phyloP scores from a whole-genome alignment of 1,139 yeast genomes.

The Entelexis paramagnoliae region DNA sequence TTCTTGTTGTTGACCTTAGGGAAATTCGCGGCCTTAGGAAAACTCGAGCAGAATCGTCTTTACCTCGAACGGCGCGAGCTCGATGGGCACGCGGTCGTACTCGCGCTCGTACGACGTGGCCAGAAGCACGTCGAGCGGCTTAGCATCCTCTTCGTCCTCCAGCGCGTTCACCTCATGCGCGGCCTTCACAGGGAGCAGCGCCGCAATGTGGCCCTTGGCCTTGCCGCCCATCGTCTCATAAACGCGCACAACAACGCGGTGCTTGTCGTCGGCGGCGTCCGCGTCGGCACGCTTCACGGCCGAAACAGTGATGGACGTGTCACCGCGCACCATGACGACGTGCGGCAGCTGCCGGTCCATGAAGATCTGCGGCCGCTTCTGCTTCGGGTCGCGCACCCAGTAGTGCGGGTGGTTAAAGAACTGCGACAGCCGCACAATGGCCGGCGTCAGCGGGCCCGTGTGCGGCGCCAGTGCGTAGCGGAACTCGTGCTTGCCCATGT shows the following conservation, averaged over 20 bases:
- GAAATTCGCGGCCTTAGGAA: no score
- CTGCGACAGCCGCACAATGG: slow-evolving; percentile 64
- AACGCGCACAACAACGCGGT: slow-evolving; percentile 53
- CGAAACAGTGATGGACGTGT: slow-evolving; percentile 53
- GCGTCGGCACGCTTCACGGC: slow-evolving; percentile 83
- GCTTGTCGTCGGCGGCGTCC: slow-evolving; percentile 49
- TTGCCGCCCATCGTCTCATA: slow-evolving; percentile 81
- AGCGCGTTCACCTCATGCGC: slow-evolving; percentile 57
- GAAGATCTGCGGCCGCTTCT: slow-evolving; percentile 13
- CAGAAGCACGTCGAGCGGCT: slow-evolving; percentile 30
- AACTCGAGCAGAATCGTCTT: slow-evolving; percentile 16
- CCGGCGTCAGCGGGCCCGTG: slow-evolving; percentile 48
- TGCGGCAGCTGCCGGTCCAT: slow-evolving; percentile 22
- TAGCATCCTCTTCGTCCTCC: slow-evolving; percentile 47
- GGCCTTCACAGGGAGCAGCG: slow-evolving; percentile 36
- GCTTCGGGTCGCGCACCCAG: slow-evolving; percentile 21
- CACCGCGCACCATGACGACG: slow-evolving; percentile 34
- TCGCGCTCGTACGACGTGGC: slow-evolving; percentile 24
- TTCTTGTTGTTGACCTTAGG: no score
- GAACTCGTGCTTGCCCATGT: slow-evolving; percentile 79
- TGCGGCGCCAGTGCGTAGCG: slow-evolving; percentile 83
- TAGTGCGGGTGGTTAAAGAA: slow-evolving; percentile 58
- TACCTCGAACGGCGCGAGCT: slow-evolving; percentile 66
- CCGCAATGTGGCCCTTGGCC: slow-evolving; percentile 40
- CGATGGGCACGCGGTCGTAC: slow-evolving; percentile 34